phyloP scores from a whole-genome alignment of 441 rosid species.

The Erodium texanum region DNA sequence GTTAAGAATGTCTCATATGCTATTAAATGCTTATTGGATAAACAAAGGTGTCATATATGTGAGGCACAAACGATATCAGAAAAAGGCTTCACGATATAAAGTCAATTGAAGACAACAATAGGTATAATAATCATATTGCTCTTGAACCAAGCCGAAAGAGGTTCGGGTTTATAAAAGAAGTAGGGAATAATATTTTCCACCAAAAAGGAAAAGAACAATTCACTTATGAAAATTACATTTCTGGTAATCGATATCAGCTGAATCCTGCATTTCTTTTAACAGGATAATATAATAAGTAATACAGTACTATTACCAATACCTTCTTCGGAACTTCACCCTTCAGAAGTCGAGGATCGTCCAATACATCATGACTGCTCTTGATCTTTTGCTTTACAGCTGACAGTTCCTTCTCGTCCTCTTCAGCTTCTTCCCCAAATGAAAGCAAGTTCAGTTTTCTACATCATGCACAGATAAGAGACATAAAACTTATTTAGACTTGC shows the following conservation, averaged over 20 bases:
- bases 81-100: slow-evolving; percentile 9
- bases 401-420: slow-evolving; percentile 80
- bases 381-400: slow-evolving; percentile 62
- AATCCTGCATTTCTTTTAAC: background rate
- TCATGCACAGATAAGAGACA: slow-evolving; percentile 18
- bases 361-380: slow-evolving; percentile 89
- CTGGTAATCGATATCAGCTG: background rate
- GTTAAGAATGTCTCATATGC: slow-evolving; percentile 11
- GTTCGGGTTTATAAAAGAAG: background rate
- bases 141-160: background rate
- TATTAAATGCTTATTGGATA: slow-evolving; percentile 15
- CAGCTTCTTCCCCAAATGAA: slow-evolving; percentile 97
- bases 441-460: slow-evolving; percentile 80
- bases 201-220: background rate
- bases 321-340: slow-evolving; percentile 40
- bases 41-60: slow-evolving; percentile 1
- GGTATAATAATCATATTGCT: background rate
- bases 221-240: slow-evolving; percentile 1
- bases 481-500: slow-evolving; percentile 1
- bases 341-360: slow-evolving; percentile 84
- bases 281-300: slow-evolving; percentile 5
- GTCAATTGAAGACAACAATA: background rate
- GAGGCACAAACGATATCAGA: slow-evolving; percentile 1
- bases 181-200: background rate
- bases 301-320: slow-evolving; percentile 40